Base-by-base conservation (phyloP, 768 basidiomycete species). In the Naganishia antarctica region DNA sequence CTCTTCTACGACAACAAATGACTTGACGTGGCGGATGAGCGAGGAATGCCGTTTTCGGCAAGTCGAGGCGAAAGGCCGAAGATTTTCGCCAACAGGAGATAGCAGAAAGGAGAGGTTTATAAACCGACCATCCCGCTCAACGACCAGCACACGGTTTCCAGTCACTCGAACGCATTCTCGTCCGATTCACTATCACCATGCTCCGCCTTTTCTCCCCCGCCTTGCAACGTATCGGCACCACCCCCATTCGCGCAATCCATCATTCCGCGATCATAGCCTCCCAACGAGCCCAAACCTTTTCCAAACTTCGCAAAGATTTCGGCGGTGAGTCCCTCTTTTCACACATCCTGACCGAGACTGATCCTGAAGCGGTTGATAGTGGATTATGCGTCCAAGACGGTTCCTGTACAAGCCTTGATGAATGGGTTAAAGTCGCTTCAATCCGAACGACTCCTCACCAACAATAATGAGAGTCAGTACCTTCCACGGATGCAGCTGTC, bases 391-490 rank as follows among this genome's bases (percentile, higher is more conserved):
- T 15, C 6, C 2, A 9, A 9, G 2, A 63, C 34, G 9, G 47
- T 63, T 23, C 32, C 23, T 11, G 31, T 49, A 37, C 18, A 53
- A 26, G 9, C 21, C 6, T 16, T 63, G 21, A 23, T 63, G 9
- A 16, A 29, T 3, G 49, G 47, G 4, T 49, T 63, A 23, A 48
- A 49, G 31, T 23, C n/a, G 11, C 21, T 63, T 13, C 62, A 50
- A 31, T 23, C 41, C 3, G 62, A 63, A 25, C 48, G 62, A 16
- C 41, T 31, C 18, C 4, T 60, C 26, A 47, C 59, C 8, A 57
- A 57, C 26, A 57, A 57, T 23, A 57, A 57, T 16, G 53, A 57
- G 34, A 57, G 53, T 57, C n/a, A 57, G 32, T 28, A 29, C n/a
- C 25, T 18, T 25, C 23, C 11, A n/a, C 15, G 34, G 11, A 5